phyloP scores from a whole-genome alignment of 2,329 filamentous ascomycete genomes.

The Phialophora tarda region DNA sequence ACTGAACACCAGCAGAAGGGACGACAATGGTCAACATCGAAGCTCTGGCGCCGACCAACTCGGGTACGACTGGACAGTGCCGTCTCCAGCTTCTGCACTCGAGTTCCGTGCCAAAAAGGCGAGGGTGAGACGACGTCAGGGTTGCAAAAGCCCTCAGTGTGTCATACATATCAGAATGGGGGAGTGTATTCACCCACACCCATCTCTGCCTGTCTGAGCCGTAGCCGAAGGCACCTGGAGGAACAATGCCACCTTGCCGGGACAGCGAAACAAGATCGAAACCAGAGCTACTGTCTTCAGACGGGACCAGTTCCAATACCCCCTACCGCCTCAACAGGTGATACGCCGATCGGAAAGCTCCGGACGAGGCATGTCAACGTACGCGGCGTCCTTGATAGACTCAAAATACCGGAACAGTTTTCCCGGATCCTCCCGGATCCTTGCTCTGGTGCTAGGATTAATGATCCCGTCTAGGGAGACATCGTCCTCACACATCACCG shows the following conservation, averaged over 20 bases:
- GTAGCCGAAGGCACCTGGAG: background rate
- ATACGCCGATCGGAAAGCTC: conserved; percentile 12
- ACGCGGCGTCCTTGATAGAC: conserved; percentile 2
- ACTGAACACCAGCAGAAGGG: background rate
- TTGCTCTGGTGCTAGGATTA: conserved; percentile 23
- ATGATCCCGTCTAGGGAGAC: conserved; percentile 26
- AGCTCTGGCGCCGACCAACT: background rate
- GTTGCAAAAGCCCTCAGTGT: background rate
- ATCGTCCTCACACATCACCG: conserved; percentile 29
- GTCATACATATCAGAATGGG: background rate
- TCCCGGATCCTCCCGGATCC: conserved; percentile 27
- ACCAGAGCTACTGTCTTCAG: background rate
- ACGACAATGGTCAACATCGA: background rate
- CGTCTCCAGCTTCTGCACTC: background rate
- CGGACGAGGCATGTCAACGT: conserved; percentile 5
- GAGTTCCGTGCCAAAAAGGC: background rate
- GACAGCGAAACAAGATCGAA: background rate
- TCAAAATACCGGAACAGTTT: conserved; percentile 33
- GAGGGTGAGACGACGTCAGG: background rate
- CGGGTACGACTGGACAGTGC: no score
- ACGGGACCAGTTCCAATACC: background rate
- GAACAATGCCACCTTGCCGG: background rate
- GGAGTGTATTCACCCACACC: background rate
- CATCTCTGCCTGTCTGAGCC: background rate
- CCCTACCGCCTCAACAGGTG: conserved; percentile 9